These are phyloP conservation scores for Ceratobasidium sp. DNA, from an alignment of 1,284 basidiomycete species.

Conservation along the genomic window DNA sequence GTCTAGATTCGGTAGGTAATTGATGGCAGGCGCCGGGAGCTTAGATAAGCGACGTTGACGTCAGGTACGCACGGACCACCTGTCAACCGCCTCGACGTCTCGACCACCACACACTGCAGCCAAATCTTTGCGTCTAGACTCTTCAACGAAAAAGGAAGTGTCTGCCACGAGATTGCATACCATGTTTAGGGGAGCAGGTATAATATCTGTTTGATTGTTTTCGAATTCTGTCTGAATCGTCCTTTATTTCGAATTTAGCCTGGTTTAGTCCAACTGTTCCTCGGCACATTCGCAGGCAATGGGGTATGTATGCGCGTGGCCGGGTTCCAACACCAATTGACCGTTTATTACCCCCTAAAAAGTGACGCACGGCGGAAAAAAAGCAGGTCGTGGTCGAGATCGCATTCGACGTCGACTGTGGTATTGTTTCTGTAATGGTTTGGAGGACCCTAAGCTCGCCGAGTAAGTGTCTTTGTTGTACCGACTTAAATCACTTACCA, in stretches of 20 bases:
- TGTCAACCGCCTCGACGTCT: background rate
- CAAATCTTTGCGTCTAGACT: background rate
- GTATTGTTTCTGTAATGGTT: slow-evolving; percentile 44
- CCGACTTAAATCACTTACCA: background rate
- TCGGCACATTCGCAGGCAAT: slow-evolving; percentile 35
- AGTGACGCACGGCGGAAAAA: slow-evolving; percentile 36
- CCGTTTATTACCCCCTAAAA: background rate
- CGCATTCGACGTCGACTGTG: slow-evolving; percentile 34
- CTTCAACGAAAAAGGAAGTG: background rate
- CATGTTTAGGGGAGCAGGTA: slow-evolving; percentile 42
- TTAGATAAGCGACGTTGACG: background rate
- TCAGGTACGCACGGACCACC: slow-evolving; percentile 21
- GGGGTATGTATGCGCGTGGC: slow-evolving; percentile 38
- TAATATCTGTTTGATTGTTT: background rate
- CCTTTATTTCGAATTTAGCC: slow-evolving; percentile 4
- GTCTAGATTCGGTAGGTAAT: too few relatives aligned
- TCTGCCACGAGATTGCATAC: background rate
- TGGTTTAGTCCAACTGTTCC: slow-evolving; percentile 45
- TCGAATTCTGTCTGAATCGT: background rate
- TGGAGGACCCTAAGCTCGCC: slow-evolving; percentile 35
- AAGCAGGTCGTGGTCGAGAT: slow-evolving; percentile 37
- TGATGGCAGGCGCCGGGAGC: background rate
- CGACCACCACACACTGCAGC: slow-evolving; percentile 16
- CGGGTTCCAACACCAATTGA: background rate
- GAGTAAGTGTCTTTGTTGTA: slow-evolving; percentile 17